phyloP scores from a whole-genome alignment of 78 protist species.

The Dictyostelium intermedium region DNA sequence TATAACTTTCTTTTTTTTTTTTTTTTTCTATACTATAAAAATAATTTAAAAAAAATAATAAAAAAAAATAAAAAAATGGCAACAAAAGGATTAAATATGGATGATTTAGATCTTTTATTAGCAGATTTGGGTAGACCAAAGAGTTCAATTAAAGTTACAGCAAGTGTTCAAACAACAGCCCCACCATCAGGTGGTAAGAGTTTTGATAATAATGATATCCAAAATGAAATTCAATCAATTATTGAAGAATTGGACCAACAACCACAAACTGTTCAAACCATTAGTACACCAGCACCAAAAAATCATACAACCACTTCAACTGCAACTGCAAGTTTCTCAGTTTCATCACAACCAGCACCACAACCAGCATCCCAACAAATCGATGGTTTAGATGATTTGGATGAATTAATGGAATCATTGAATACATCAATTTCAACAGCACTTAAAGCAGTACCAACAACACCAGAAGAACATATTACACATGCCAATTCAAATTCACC shows the following conservation, averaged over 20 bases:
- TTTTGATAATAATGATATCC: background rate
- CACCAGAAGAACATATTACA: conserved; percentile 28
- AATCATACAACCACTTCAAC: background rate
- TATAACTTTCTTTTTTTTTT: background rate
- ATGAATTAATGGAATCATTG: conserved; percentile 76
- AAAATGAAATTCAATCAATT: conserved; percentile 41
- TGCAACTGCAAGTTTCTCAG: conserved; percentile 1
- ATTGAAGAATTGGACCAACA: conserved; percentile 36
- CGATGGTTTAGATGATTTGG: conserved; percentile 52
- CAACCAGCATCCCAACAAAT: background rate
- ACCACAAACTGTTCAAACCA: background rate
- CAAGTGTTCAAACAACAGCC: conserved; percentile 5
- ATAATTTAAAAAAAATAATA: background rate
- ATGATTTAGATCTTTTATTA: conserved; percentile 81
- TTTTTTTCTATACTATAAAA: no score
- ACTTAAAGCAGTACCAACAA: conserved; percentile 27
- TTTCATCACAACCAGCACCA: background rate
- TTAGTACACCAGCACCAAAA: background rate
- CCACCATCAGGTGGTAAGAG: background rate
- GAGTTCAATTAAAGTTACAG: background rate
- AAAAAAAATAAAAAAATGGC: background rate
- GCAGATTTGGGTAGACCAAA: conserved; percentile 82
- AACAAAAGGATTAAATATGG: conserved; percentile 74
- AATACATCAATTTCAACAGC: conserved; percentile 42
- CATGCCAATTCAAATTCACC: background rate